A percentile compares a stretch with the other conserved stretches of the same genome.
Conservation (phyloP, 345 rosid genomes). For the Carallia brachiata region DNA sequence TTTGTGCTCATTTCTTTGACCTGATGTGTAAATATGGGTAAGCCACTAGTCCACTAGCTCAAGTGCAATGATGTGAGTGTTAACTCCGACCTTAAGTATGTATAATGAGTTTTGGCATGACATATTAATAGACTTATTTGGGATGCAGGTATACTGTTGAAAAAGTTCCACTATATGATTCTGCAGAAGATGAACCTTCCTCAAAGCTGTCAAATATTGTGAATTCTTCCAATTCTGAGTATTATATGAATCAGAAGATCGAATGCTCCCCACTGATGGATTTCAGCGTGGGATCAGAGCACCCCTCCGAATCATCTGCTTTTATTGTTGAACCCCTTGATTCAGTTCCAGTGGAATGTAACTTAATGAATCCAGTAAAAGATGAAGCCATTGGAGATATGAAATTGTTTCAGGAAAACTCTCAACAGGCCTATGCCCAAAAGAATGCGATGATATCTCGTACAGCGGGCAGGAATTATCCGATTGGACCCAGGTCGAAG, state of each 20-base stretch:
- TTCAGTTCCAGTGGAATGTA: constrained; percentile 41
- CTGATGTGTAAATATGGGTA: background rate
- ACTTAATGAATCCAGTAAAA: constrained; percentile 40
- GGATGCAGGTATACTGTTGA: constrained; percentile 79
- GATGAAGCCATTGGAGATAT: constrained; percentile 42
- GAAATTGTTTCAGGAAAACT: constrained; percentile 38
- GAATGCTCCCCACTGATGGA: constrained; percentile 24
- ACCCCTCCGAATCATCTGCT: constrained; percentile 40
- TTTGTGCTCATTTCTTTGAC: background rate
- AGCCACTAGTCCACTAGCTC: no score
- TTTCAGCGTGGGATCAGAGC: constrained; percentile 28
- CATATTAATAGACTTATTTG: constrained; percentile 7
- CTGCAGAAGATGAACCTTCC: constrained; percentile 89
- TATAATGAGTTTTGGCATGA: background rate
- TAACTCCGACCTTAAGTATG: no score
- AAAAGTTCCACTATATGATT: constrained; percentile 85
- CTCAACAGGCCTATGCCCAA: constrained; percentile 44
- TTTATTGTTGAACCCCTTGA: constrained; percentile 36
- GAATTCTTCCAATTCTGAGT: constrained; percentile 24
- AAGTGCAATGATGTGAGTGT: no score
- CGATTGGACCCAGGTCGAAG: constrained; percentile 38
- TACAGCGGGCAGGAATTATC: constrained; percentile 44
- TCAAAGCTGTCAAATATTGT: constrained; percentile 47
- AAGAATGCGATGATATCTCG: constrained; percentile 58
- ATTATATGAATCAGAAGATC: constrained; percentile 28